phyloP scores from a whole-genome alignment of 2,329 filamentous ascomycete species.

The Calcarisporium arbuscula region DNA sequence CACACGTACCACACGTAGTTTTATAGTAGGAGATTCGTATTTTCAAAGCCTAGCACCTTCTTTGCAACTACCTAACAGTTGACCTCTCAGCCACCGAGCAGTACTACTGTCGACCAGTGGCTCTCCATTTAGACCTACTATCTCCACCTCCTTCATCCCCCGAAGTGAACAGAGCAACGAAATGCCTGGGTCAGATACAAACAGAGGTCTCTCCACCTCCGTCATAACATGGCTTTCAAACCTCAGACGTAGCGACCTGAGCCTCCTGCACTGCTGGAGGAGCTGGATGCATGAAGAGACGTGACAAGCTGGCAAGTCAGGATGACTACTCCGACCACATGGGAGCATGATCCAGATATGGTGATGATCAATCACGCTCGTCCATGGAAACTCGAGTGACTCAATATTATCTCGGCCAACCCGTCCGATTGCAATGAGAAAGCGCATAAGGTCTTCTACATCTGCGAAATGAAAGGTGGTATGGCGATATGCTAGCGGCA shows the following conservation, averaged over 20 bases:
- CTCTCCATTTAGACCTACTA: no score
- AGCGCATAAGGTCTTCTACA: conserved; percentile 5
- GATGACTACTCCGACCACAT: background rate
- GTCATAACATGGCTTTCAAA: no score
- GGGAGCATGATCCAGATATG: background rate
- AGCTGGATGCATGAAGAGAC: conserved; percentile 6
- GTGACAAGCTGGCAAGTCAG: conserved; percentile 4
- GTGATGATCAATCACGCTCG: conserved; percentile 4
- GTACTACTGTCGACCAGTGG: no score
- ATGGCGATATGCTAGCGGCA: conserved; percentile 8
- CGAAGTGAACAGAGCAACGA: no score
- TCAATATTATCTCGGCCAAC: conserved; percentile 10
- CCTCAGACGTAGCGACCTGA: conserved; percentile 5
- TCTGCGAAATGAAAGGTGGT: conserved; percentile 6
- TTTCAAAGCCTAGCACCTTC: no score
- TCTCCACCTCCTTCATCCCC: no score
- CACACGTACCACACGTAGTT: no score
- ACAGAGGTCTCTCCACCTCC: no score
- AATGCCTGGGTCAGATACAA: no score
- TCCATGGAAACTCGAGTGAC: conserved; percentile 7
- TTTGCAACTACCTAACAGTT: no score
- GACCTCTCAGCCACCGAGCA: no score
- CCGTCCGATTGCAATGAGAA: conserved; percentile 7
- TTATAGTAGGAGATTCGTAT: no score
- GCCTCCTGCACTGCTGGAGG: conserved; percentile 5